Evolutionary conservation across 257 asterid species (phyloP), one percentile per base, ranked within the genome.

Genomic region (Asclepias syriaca): DNA sequence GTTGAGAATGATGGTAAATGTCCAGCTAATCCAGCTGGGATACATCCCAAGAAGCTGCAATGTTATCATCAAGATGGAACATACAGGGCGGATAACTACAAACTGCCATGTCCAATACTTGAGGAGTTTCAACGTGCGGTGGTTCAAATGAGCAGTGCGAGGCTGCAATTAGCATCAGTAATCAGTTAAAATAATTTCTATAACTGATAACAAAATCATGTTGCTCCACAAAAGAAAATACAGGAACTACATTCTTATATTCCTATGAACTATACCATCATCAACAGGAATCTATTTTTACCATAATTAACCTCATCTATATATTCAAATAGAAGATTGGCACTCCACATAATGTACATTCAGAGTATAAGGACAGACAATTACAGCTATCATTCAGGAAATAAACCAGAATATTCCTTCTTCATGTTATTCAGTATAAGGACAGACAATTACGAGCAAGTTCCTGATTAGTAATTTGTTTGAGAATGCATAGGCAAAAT

Each of bases 51-150:
- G 79, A 67, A 87, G 70, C 74, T 89, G 96, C 70, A 94, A 70
- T 5, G 83, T 11, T 73, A 86, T 80, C 90, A 87, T 88, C 87
- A 88, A 86, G 75, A 88, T 69, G 74, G 99, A 86, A 75, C 96
- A 91, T 32, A 86, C 32, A 12, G 99, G 99, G 49, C 97, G 97
- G 81, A 90, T 76, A 61, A 86, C 66, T 53, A 94, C 96, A 78
- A 94, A 94, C 72, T 91, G 99, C 99, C 95, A 91, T 2, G 96
- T 91, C 96, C 94, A 91, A 66, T 87, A 66, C 78, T 91, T 88
- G 45, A 94, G 84, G 73, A 83, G 90, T 65, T 71, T 83, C 81
- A 91, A 59, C 4, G 93, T 89, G 65, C 61, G 87, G 69, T 87
- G 90, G 81, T 94, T 83, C 85, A 94, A 75, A 79, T 66, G 96